These are phyloP conservation scores for Teunomyces tritomae DNA, from an alignment of 805 yeast genomes.

Conservation along the genomic window DNA sequence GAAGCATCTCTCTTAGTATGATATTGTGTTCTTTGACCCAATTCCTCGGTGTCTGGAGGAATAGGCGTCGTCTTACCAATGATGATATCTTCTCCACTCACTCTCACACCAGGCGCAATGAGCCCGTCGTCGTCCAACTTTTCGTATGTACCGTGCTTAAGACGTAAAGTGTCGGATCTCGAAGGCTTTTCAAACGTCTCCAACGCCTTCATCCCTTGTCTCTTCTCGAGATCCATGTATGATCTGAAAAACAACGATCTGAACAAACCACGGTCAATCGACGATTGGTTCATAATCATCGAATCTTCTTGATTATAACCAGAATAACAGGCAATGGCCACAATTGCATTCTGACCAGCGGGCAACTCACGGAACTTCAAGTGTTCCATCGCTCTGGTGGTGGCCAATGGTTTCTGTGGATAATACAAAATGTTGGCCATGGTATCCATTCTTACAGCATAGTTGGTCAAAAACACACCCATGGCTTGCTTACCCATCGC, in stretches of 20 bases:
- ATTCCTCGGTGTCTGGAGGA: constrained; percentile 98
- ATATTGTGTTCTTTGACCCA: constrained; percentile 97
- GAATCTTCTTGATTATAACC: constrained; percentile 99
- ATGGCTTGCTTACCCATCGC: constrained; percentile 99
- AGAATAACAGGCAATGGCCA: constrained; percentile 96
- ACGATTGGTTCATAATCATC: constrained; percentile 98
- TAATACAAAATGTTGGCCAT: constrained; percentile 97
- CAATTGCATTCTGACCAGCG: constrained; percentile 98
- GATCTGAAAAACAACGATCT: constrained; percentile 95
- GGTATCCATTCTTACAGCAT: constrained; percentile 97
- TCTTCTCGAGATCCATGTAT: constrained; percentile 97
- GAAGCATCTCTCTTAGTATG: constrained; percentile 99
- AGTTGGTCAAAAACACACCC: constrained; percentile 97
- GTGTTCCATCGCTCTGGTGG: constrained; percentile 97
- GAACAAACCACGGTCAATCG: constrained; percentile 94
- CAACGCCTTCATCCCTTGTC: constrained; percentile 97
- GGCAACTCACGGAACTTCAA: constrained; percentile 96
- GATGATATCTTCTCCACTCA: constrained; percentile 97
- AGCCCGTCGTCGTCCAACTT: constrained; percentile 97
- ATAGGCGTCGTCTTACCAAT: constrained; percentile 99
- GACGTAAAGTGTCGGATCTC: constrained; percentile 87
- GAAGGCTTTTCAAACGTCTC: constrained; percentile 98
- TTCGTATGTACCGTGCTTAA: constrained; percentile 97
- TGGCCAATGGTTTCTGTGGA: constrained; percentile 97
- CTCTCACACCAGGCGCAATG: constrained; percentile 97